Evolutionary conservation across 1,139 yeast genomes (phyloP).

Genomic region (Suhomyces bokatorum): DNA sequence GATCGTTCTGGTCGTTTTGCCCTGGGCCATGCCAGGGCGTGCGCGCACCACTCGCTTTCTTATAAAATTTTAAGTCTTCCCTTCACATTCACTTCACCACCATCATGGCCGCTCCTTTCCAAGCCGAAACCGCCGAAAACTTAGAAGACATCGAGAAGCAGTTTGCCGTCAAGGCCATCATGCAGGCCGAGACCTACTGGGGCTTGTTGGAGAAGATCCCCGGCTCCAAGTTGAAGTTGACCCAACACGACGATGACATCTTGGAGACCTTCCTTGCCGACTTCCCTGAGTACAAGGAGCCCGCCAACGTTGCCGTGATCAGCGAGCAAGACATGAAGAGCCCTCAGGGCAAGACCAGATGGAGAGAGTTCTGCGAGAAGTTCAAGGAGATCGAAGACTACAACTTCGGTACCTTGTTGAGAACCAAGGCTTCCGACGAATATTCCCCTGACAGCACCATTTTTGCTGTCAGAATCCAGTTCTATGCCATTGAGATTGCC

Average conservation of each 20-base stretch:
- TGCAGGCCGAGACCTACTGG: constrained; percentile 96
- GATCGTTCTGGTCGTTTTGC: background rate
- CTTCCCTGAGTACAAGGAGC: constrained; percentile 81
- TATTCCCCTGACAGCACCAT: constrained; percentile 84
- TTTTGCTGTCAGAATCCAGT: constrained; percentile 89
- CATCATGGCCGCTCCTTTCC: constrained; percentile 29
- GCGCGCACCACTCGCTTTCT: background rate
- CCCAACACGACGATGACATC: constrained; percentile 82
- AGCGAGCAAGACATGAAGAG: constrained; percentile 83
- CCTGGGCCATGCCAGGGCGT: background rate
- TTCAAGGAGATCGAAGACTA: constrained; percentile 87
- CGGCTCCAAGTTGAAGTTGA: constrained; percentile 76
- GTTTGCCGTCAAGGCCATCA: constrained; percentile 96
- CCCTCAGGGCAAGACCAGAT: constrained; percentile 74
- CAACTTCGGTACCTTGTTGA: constrained; percentile 91
- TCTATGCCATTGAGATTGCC: constrained; percentile 91
- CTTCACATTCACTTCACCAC: constrained; percentile 1
- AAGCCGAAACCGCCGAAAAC: constrained; percentile 60
- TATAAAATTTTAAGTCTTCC: constrained; percentile 1
- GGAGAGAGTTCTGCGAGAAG: constrained; percentile 86
- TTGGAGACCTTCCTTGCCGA: constrained; percentile 63
- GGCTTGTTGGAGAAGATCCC: constrained; percentile 67
- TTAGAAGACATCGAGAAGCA: constrained; percentile 82
- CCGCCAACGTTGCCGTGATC: constrained; percentile 56
- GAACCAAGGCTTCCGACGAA: constrained; percentile 68